Evolutionary conservation across 2,329 filamentous ascomycete genomes (phyloP), one percentile per base, ranked within the genome.

Genomic region (Colletotrichum kahawae): DNA sequence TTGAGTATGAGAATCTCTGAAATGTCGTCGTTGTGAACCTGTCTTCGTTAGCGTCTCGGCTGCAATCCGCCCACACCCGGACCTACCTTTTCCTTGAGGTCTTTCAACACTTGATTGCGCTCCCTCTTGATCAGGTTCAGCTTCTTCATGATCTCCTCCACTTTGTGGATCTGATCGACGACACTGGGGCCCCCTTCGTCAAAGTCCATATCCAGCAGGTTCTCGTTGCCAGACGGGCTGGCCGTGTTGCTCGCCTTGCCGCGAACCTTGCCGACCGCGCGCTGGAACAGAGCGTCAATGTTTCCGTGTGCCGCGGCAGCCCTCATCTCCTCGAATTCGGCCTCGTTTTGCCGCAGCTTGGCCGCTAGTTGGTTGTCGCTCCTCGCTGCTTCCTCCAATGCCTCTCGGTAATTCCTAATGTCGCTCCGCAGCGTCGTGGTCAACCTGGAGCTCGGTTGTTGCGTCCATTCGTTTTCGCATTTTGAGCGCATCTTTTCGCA

Each of bases 401-500:
- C 97, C 73, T 96, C 94, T 34, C 93, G 92, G 81, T 98, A 98
- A 80, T 94, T 96, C 76, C 94, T 90, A 68, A 98, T 94, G 82
- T 99, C 97, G 74, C 92, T 93, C 70, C 96, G 91, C 65, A 99
- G 86, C 0, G 96, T 98, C 5, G 94, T 93, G 2, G 96, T 99
- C 54, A 99, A 89, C 71, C 95, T 90, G 36, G 95, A 95, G 82
- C 96, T 98, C 13, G 97, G 97, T 81, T 99, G 97, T 81, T 99
- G 97, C 21, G 95, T 98, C 97, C 97, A 99, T 70, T 98, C 96
- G 33, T 90, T 90, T 70, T 96, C 96, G 82, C 98, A 98, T 83
- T 99, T 99, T 14, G 95, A 97, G 62, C 97, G 92, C 97, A 99
- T 99, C 88, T 98, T 99, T 84, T 99, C 97, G 83, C 97, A 99